These are phyloP conservation scores for Mariannaea sp. DNA, from an alignment of 2,329 filamentous ascomycete genomes.

Conservation along the genomic window DNA sequence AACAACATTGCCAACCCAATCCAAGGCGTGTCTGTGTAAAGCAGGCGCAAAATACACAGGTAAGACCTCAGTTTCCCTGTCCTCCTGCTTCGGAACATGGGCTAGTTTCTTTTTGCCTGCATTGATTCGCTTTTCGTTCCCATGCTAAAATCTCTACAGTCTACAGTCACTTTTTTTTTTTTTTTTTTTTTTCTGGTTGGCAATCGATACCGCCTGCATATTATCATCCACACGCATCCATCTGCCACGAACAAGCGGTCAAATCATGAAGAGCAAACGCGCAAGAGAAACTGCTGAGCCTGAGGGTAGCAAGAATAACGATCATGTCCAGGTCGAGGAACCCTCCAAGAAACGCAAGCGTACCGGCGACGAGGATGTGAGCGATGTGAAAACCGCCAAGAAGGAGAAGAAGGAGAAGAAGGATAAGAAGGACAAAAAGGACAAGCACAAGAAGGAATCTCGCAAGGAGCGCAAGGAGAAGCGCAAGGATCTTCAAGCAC, in stretches of 20 bases:
- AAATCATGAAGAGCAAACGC: slow-evolving; percentile 46
- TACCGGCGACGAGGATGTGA: slow-evolving; percentile 36
- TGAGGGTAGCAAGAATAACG: slow-evolving; percentile 36
- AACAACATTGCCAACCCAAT: too few species aligned
- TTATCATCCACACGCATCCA: slow-evolving; percentile 2
- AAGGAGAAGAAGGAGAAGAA: slow-evolving; percentile 43
- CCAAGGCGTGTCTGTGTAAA: neutral
- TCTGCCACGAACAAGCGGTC: neutral
- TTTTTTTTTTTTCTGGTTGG: neutral
- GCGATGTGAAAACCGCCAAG: slow-evolving; percentile 40
- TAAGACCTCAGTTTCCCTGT: neutral
- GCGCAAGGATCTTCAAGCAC: slow-evolving; percentile 45
- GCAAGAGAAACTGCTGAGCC: slow-evolving; percentile 42
- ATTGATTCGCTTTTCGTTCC: neutral
- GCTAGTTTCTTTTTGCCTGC: neutral
- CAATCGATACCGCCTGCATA: too few species aligned
- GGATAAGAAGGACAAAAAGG: slow-evolving; percentile 44
- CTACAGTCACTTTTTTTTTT: neutral
- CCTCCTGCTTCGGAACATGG: neutral
- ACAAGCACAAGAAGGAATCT: slow-evolving; percentile 42
- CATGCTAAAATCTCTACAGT: neutral
- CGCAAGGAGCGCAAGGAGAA: slow-evolving; percentile 50
- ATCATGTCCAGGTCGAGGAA: slow-evolving; percentile 29
- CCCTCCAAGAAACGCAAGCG: slow-evolving; percentile 47
- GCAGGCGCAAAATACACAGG: neutral